Evolutionary conservation across 768 basidiomycete species (phyloP).

Genomic region (Mycena pura): DNA sequence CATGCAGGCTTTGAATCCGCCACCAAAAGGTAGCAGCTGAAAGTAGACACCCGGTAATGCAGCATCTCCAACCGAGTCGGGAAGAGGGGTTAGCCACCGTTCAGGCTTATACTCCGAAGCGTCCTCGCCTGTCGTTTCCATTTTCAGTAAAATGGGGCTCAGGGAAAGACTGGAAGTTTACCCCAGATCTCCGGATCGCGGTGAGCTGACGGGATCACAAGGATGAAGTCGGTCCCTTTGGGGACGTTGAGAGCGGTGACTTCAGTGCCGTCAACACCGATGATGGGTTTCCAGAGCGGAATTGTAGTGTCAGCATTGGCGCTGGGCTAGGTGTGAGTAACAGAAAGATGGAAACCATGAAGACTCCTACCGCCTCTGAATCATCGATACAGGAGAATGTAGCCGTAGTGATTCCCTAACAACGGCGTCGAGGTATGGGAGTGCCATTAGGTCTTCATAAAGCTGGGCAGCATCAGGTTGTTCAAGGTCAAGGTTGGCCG

Average conservation of each 20-base stretch:
- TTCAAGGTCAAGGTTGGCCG: conserved; percentile 4
- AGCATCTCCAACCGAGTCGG: conserved; percentile 33
- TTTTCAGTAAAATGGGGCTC: not conserved
- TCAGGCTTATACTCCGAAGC: conserved; percentile 45
- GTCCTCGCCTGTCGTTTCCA: conserved; percentile 35
- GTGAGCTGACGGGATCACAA: conserved; percentile 39
- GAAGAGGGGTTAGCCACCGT: conserved; percentile 39
- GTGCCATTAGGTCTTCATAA: conserved; percentile 27
- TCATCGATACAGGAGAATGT: conserved; percentile 25
- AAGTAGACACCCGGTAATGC: conserved; percentile 44
- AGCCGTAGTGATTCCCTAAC: conserved; percentile 34
- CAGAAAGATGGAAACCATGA: not conserved
- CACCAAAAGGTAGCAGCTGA: conserved; percentile 39
- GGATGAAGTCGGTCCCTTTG: conserved; percentile 38
- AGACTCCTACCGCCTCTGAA: conserved; percentile 3
- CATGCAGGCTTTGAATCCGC: conserved; percentile 38
- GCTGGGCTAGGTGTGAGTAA: conserved; percentile 15
- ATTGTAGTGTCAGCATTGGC: conserved; percentile 40
- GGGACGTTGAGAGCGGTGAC: conserved; percentile 36
- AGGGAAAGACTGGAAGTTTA: not conserved
- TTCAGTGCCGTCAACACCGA: conserved; percentile 31
- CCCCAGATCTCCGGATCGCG: conserved; percentile 43
- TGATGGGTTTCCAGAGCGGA: conserved; percentile 39
- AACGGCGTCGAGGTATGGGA: conserved; percentile 34
- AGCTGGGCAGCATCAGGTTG: conserved; percentile 11